A percentile compares a stretch with the other conserved stretches of the same genome.
Conservation (phyloP, 148 eudicot genomes). For the Camellia lanceoleosa region DNA sequence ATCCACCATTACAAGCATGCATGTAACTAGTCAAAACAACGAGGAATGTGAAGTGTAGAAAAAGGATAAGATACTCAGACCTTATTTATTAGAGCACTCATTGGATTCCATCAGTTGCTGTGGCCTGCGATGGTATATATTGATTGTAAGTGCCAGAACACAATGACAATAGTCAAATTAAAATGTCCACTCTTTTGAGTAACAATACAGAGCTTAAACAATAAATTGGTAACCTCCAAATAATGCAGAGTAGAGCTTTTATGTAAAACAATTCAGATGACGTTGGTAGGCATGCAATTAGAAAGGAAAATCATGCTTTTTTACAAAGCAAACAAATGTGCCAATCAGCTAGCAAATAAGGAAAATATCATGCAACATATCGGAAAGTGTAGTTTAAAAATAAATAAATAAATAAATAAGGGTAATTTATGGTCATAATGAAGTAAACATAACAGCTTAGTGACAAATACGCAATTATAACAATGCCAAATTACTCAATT, state of each 20-base stretch:
- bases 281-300: neutral
- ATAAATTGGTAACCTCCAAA: neutral
- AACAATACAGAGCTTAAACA: neutral
- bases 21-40: neutral
- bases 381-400: neutral
- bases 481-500: neutral
- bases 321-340: neutral
- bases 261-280: neutral
- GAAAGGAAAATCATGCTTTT: neutral
- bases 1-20: neutral
- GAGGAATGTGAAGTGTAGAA: neutral
- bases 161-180: neutral
- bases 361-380: neutral
- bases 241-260: neutral
- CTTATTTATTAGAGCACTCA: slow-evolving; percentile 31
- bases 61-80: slow-evolving; percentile 9
- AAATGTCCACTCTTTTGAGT: neutral
- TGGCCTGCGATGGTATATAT: slow-evolving; percentile 34
- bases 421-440: neutral
- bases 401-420: no score
- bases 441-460: neutral
- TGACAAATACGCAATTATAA: no score
- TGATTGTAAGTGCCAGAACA: neutral
- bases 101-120: slow-evolving; percentile 44
- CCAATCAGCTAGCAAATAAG: neutral